Evolutionary conservation across 2,329 filamentous ascomycete genomes (phyloP).

Genomic region (Cladosporium cucumerinum): DNA sequence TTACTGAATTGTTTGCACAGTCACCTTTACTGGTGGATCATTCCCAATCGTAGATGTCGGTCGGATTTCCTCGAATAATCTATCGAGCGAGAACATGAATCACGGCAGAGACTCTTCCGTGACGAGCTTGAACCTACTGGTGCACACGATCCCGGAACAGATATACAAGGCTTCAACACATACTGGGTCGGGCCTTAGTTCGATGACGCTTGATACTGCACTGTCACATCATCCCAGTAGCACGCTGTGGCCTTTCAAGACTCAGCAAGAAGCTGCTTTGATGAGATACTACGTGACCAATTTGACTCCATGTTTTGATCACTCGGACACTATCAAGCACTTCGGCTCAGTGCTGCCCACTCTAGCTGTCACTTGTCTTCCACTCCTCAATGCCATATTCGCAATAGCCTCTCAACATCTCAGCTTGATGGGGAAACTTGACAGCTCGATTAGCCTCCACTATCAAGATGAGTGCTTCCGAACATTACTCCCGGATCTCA

Average conservation of each 20-base stretch:
- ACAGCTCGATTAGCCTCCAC: constrained; percentile 6
- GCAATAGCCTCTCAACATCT: constrained; percentile 56
- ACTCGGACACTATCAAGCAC: constrained; percentile 38
- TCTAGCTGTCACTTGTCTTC: constrained; percentile 45
- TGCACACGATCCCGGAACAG: background rate
- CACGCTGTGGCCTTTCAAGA: constrained; percentile 18
- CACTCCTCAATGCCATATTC: constrained; percentile 56
- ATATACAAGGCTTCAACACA: background rate
- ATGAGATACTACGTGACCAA: constrained; percentile 33
- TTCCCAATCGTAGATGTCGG: background rate
- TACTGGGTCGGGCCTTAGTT: background rate
- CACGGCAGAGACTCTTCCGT: background rate
- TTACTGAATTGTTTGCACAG: background rate
- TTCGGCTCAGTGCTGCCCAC: constrained; percentile 46
- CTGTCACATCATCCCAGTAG: background rate
- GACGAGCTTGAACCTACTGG: background rate
- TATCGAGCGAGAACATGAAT: background rate
- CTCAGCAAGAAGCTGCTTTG: constrained; percentile 30
- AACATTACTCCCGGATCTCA: constrained; percentile 14
- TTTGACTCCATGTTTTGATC: constrained; percentile 31
- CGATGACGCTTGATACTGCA: background rate
- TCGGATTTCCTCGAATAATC: background rate
- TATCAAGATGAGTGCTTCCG: background rate
- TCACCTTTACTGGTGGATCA: background rate
- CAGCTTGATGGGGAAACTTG: constrained; percentile 14